Evolutionary conservation across 2,329 filamentous ascomycete genomes (phyloP), one percentile per base, ranked within the genome.

Genomic region (Talaromyces islandicus): DNA sequence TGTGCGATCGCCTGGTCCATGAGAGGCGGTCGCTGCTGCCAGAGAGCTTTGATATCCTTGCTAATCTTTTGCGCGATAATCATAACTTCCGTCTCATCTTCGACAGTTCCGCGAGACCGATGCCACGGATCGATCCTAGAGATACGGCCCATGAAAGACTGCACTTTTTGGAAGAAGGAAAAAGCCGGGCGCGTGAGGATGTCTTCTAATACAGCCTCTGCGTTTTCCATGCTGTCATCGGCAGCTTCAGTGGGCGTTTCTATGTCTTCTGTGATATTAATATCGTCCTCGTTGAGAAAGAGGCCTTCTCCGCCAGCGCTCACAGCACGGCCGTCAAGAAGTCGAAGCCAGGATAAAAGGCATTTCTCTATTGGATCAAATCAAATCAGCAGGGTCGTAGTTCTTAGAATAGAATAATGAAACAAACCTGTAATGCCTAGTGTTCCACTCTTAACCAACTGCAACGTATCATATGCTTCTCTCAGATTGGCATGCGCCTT

Each of bases 11-110:
- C 82, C 69, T 81, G 79, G 64, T 85, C 81, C 79, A 85, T 84
- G 30, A 85, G 70, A 10, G 79, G 74, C 19, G 82, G 83, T 2
- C 82, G 75, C 38, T 79, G 73, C 2, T 79, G 77, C 65, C 82
- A 82, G 1, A 85, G 68, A 1, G 73, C 71, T n/a, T 78, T 75
- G 7, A 84, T 70, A 65, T 85, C 82, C 14, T 74, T 72, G 2
- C 77, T 73, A 54, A 85, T 85, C 56, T 76, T 71, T 1, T 80
- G 76, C 1, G 78, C 83, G 52, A 82, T 75, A 32, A 78, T 77
- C 81, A 85, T 84, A 1, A 84, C 81, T 59, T 85, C 82, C 1
- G 80, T 83, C 70, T 85, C 81, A 65, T 85, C 83, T 55, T 83
- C 77, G 10, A 85, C 82, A 0, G 81, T 85, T 4, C 82, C 82